phyloP scores from a whole-genome alignment of 2,329 filamentous ascomycete genomes.

The Diaporthe batatas region DNA sequence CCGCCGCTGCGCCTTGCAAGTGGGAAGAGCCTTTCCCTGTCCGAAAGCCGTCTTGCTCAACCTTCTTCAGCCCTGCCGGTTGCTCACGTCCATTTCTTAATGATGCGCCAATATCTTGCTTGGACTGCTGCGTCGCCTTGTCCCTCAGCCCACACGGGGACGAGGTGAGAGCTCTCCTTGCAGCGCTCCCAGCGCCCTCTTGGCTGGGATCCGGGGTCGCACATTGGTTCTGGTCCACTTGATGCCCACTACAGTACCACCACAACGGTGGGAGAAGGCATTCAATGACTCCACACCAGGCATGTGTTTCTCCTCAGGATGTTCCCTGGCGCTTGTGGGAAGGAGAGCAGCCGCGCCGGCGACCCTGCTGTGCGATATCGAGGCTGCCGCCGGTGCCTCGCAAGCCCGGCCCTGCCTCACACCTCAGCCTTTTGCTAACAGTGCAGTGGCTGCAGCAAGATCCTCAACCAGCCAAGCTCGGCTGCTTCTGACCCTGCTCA shows the following conservation, averaged over 20 bases:
- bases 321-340: neutral
- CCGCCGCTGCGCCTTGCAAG: constrained; percentile 13
- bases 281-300: constrained; percentile 20
- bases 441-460: constrained; percentile 21
- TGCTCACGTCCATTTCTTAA: neutral
- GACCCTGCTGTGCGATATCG: constrained; percentile 14
- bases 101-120: neutral
- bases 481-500: constrained; percentile 19
- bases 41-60: neutral
- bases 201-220: constrained; percentile 4
- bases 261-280: constrained; percentile 25
- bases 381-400: constrained; percentile 20
- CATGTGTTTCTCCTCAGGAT: neutral
- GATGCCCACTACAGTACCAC: constrained; percentile 30
- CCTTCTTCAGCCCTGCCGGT: neutral
- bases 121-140: neutral
- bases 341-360: constrained; percentile 24
- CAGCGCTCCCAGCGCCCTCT: constrained; percentile 1
- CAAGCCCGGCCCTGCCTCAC: neutral
- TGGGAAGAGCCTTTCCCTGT: constrained; percentile 3
- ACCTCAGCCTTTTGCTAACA: neutral
- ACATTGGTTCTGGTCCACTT: constrained; percentile 8
- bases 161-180: constrained; percentile 23
- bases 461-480: constrained; percentile 19
- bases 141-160: neutral